Evolutionary conservation across 2,329 filamentous ascomycete genomes (phyloP).

Genomic region (Alternaria viburni): DNA sequence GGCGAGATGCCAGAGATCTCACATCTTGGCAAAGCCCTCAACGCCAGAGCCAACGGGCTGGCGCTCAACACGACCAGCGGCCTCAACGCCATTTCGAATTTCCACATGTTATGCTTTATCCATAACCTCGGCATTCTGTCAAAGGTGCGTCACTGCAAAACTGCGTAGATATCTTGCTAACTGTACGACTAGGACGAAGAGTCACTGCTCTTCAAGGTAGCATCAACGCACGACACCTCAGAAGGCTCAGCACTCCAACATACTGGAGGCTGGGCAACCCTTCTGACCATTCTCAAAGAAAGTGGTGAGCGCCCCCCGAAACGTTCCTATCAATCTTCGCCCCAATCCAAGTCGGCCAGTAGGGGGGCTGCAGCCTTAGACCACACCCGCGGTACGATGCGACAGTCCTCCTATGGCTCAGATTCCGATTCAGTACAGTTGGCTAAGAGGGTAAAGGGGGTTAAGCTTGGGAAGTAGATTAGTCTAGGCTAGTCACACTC

Average conservation of each 20-base stretch:
- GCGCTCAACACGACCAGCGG: slow-evolving; percentile 66
- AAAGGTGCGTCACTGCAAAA: slow-evolving; percentile 66
- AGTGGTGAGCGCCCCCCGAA: slow-evolving; percentile 96
- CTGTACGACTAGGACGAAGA: slow-evolving; percentile 76
- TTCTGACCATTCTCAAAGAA: slow-evolving; percentile 92
- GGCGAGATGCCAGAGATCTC: slow-evolving; percentile 84
- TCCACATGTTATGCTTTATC: slow-evolving; percentile 90
- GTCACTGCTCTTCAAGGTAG: slow-evolving; percentile 81
- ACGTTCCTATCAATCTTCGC: slow-evolving; percentile 54
- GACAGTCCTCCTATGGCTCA: slow-evolving; percentile 44
- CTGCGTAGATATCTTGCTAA: slow-evolving; percentile 7
- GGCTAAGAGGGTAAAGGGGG: slow-evolving; percentile 70
- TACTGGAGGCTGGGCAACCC: slow-evolving; percentile 90
- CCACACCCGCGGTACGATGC: slow-evolving; percentile 24
- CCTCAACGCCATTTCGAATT: slow-evolving; percentile 80
- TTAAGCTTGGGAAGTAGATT: slow-evolving; percentile 56
- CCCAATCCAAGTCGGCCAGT: slow-evolving; percentile 41
- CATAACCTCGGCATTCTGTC: slow-evolving; percentile 79
- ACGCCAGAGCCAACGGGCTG: slow-evolving; percentile 60
- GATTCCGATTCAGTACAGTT: slow-evolving; percentile 64
- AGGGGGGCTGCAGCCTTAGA: slow-evolving; percentile 47
- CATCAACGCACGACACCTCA: slow-evolving; percentile 78
- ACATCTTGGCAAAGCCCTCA: slow-evolving; percentile 70
- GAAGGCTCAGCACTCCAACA: slow-evolving; percentile 84
- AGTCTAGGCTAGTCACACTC: slow-evolving; percentile 16